Conservation (phyloP, 2,329 filamentous ascomycete genomes). For the Ceratocystis ficicola region DNA sequence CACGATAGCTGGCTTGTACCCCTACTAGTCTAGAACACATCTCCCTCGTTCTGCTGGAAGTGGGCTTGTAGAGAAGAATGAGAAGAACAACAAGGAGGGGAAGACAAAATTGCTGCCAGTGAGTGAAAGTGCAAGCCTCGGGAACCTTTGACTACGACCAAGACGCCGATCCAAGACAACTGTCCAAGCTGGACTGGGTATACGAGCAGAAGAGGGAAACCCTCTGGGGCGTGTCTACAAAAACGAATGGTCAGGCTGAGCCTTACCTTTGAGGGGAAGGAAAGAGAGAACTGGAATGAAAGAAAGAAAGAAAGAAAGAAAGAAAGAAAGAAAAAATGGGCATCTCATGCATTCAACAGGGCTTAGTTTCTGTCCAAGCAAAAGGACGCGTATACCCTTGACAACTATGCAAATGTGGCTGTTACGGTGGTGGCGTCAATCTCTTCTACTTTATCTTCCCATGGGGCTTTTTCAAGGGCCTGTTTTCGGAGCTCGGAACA, state of each 20-base stretch:
- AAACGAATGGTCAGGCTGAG: neutral
- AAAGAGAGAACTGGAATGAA: neutral
- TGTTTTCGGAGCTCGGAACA: neutral
- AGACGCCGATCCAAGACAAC: neutral
- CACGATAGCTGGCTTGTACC: neutral
- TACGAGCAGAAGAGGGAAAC: neutral
- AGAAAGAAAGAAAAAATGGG: neutral
- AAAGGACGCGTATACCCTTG: constrained; percentile 7
- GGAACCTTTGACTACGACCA: neutral
- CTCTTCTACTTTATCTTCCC: neutral
- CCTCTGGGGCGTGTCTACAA: neutral
- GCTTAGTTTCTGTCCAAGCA: neutral
- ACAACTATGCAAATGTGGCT: neutral
- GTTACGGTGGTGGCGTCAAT: neutral
- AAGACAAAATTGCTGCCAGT: neutral
- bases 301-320: neutral
- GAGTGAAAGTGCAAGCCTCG: neutral
- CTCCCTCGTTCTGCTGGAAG: neutral
- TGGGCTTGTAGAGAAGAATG: neutral
- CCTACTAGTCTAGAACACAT: neutral
- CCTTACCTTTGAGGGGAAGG: neutral
- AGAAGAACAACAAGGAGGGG: neutral
- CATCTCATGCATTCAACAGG: neutral
- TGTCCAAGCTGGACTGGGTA: neutral
- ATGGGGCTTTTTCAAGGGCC: neutral